Conservation (phyloP, 2,329 filamentous ascomycete species). For the Zalaria sp. region DNA sequence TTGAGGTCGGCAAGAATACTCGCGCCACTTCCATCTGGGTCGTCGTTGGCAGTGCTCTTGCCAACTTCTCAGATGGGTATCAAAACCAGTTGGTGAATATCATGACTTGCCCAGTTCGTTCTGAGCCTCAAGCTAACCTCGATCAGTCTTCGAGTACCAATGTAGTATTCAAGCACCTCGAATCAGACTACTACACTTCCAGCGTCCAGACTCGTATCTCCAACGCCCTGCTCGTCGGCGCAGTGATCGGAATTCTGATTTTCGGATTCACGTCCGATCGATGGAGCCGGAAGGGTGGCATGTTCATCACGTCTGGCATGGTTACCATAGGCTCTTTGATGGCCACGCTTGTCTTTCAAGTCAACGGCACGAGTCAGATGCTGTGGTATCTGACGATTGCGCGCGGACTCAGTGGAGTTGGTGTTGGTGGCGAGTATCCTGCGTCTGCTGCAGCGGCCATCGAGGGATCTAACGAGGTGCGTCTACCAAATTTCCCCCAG, state of each 20-base stretch:
- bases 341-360: slow-evolving; percentile 22
- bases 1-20: background rate
- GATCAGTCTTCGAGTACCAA: slow-evolving; percentile 16
- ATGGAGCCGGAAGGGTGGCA: slow-evolving; percentile 18
- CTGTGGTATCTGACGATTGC: slow-evolving; percentile 39
- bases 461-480: slow-evolving; percentile 33
- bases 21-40: slow-evolving; percentile 3
- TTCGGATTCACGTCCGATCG: slow-evolving; percentile 18
- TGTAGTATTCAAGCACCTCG: slow-evolving; percentile 18
- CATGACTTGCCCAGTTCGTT: too few species aligned
- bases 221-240: slow-evolving; percentile 19
- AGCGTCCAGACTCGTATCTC: slow-evolving; percentile 16
- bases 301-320: slow-evolving; percentile 17
- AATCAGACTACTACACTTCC: slow-evolving; percentile 16
- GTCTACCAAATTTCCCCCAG: too few species aligned
- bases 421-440: slow-evolving; percentile 33
- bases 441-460: slow-evolving; percentile 32
- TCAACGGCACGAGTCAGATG: slow-evolving; percentile 26
- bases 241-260: slow-evolving; percentile 18
- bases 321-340: slow-evolving; percentile 20
- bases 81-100: slow-evolving; percentile 15
- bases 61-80: slow-evolving; percentile 21
- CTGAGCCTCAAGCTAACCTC: too few species aligned
- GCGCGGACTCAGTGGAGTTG: slow-evolving; percentile 25
- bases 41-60: slow-evolving; percentile 12